These are phyloP conservation scores for Trifolium fragiferum DNA, from an alignment of 306 rosid species.

Conservation along the genomic window DNA sequence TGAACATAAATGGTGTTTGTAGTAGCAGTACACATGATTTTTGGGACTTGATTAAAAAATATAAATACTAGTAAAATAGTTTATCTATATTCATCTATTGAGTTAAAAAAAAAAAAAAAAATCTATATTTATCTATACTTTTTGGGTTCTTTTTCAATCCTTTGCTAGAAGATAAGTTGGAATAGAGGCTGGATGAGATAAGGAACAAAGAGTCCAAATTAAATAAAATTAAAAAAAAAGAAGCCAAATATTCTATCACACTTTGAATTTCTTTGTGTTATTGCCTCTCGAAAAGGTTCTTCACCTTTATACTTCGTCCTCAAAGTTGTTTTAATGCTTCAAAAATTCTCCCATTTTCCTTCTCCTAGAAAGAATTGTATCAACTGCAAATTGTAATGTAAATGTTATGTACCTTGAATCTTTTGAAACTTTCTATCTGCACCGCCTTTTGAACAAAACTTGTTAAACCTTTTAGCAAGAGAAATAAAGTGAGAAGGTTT, in stretches of 20 bases:
- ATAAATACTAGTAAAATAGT: background rate
- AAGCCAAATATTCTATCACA: constrained; percentile 31
- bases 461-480: too few relatives aligned
- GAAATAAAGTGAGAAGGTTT: too few relatives aligned
- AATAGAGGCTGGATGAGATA: background rate
- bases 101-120: too few relatives aligned
- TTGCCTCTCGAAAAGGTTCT: constrained; percentile 15
- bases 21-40: constrained; percentile 32
- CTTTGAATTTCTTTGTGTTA: constrained; percentile 28
- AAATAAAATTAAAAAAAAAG: too few relatives aligned
- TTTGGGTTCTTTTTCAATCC: constrained; percentile 22
- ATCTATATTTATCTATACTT: background rate
- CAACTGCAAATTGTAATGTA: too few relatives aligned
- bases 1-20: constrained; percentile 42
- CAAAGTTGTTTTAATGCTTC: too few relatives aligned
- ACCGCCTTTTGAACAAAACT: too few relatives aligned
- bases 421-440: too few relatives aligned
- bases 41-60: background rate
- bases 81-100: background rate
- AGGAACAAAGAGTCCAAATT: constrained; percentile 20
- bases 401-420: too few relatives aligned
- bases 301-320: constrained; percentile 11
- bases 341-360: too few relatives aligned
- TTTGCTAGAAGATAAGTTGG: constrained; percentile 28
- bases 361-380: too few relatives aligned